Evolutionary conservation across 2,329 filamentous ascomycete genomes (phyloP), one percentile per base, ranked within the genome.

Genomic region (Fusarium proliferatum): DNA sequence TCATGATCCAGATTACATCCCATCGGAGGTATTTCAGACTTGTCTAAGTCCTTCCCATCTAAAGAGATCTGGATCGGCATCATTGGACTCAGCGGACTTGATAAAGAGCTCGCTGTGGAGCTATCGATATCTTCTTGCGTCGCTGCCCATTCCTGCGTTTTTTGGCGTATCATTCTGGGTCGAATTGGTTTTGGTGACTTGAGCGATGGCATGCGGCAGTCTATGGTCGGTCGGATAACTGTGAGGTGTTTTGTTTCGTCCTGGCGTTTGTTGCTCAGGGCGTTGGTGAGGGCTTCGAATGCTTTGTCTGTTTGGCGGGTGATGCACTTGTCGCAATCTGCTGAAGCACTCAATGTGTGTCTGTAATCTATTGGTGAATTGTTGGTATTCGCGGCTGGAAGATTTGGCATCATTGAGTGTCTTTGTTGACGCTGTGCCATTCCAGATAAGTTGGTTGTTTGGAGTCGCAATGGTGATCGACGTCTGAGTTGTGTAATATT

Each of bases 1-100:
- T 70, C 67, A 19, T 70, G 61, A 4, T 66, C 66, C 13, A 70
- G 12, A 19, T 71, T 71, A 21, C 34, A 70, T 0, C 67, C 60
- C 45, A 70, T 70, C 1, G 67, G 67, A 0, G 53, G 23, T 9
- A 71, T 43, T 4, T 56, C 61, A 0, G 48, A 12, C 21, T 43
- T 43, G 6, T 26, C 6, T 13, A 15, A 10, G 2, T n/a, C 33
- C n/a, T 39, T 64, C 7, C 38, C 23, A 4, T 41, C 30, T 0
- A n/a, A 1, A 0, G 48, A 15, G 4, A 39, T 6, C 2, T 41
- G 39, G 4, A 61, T 17, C 1, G 60, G 17, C 21, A 71, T 41
- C 42, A 45, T 41, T 13, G 67, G 67, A 5, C 53, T 70, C 23
- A 66, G 42, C 0, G 67, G 67, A 2, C 67, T 70, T 19, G 67